Evolutionary conservation across 202 grass and related monocot species (phyloP), one percentile per base, ranked within the genome.

Genomic region (Carex arenaria): DNA sequence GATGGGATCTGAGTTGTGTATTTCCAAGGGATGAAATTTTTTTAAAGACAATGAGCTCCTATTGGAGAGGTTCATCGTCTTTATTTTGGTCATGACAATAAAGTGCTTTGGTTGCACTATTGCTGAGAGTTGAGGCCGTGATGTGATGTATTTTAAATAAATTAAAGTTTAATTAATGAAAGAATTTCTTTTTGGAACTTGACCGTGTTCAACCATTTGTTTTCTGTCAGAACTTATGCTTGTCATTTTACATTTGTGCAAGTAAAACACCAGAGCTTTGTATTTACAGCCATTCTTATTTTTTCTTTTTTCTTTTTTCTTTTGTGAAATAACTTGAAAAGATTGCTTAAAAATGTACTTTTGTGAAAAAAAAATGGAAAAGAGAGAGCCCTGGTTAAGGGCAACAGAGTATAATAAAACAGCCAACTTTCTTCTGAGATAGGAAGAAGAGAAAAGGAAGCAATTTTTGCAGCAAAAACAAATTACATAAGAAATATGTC

Each of bases 31-130:
- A 18, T 82, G 26, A 67, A 57, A 13, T 15, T 9, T 45, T 22
- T 56, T 49, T 22, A 7, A 61, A 82, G 63, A 82, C 36, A 1
- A 36, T 82, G 61, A 82, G 80, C 80, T 55, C 80, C 8, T 53
- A 67, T 69, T 69, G 80, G 80, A 69, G 64, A 82, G 23, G 80
- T 63, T 64, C 42, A 23, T 80, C 3, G 59, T 80, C 78, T 80
- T 45, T 69, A 32, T 82, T 69, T 82, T 69, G 63, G 80, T 57
- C 49, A 54, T 64, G 49, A 31, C 60, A 82, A 82, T 55, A 67
- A 82, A 12, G 60, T 68, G 61, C 61, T 64, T 52, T 68, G 64
- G 38, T 32, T 82, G 80, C 65, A 68, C 64, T 36, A 19, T 65
- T 81, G n/a, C 43, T 67, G 40, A 82, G 18, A 68, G 30, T 54